Evolutionary conservation across 768 basidiomycete species (phyloP).

Genomic region (Sistotremastrum suecicum): DNA sequence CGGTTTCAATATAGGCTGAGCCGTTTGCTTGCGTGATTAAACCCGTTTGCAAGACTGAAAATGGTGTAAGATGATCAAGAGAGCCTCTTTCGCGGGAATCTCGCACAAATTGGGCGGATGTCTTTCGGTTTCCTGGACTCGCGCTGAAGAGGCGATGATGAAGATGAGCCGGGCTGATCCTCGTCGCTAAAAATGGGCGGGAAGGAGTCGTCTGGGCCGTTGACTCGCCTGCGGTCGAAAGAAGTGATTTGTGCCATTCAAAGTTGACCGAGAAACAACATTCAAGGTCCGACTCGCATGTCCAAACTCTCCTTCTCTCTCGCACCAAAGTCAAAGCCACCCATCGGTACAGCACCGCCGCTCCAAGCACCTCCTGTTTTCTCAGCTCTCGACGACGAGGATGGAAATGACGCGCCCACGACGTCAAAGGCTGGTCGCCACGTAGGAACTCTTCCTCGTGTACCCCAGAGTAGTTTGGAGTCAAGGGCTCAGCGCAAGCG

Average conservation of each 20-base stretch:
- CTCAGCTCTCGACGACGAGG: constrained; percentile 50
- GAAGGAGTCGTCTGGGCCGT: constrained; percentile 78
- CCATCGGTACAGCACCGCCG: constrained; percentile 36
- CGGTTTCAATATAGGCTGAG: constrained; percentile 91
- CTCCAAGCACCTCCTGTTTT: constrained; percentile 52
- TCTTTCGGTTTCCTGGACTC: constrained; percentile 36
- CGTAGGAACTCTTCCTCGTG: constrained; percentile 29
- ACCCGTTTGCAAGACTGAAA: constrained; percentile 73
- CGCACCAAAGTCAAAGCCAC: constrained; percentile 29
- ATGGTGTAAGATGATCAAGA: constrained; percentile 2
- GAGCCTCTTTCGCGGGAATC: constrained; percentile 4
- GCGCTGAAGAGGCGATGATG: constrained; percentile 20
- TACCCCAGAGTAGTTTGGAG: constrained; percentile 43
- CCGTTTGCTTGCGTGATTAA: constrained; percentile 90
- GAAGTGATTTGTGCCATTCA: constrained; percentile 23
- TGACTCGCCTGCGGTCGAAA: constrained; percentile 79
- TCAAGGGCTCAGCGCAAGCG: constrained; percentile 57
- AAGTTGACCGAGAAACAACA: too few relatives aligned
- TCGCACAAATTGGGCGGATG: constrained; percentile 79
- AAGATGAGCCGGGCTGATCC: constrained; percentile 13
- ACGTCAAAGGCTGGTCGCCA: constrained; percentile 25
- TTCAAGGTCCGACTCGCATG: constrained; percentile 26
- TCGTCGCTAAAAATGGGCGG: constrained; percentile 44
- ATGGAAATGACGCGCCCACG: constrained; percentile 35
- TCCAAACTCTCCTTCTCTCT: constrained; percentile 81